Conservation (phyloP, 148 eudicot genomes). For the Chenopodium album region DNA sequence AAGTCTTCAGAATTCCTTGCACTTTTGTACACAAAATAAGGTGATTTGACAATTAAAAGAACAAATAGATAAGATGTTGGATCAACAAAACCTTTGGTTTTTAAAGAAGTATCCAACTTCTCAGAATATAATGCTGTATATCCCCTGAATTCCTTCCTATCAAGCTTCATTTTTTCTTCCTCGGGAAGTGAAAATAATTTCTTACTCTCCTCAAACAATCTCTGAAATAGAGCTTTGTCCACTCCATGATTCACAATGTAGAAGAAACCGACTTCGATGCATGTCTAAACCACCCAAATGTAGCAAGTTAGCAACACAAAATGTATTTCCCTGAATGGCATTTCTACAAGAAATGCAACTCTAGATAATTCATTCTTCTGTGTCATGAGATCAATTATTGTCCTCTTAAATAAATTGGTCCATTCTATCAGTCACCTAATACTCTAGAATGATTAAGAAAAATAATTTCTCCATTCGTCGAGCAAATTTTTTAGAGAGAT, state of each 20-base stretch:
- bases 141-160: slow-evolving; percentile 51
- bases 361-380: too few species aligned
- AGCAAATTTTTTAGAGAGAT: too few species aligned
- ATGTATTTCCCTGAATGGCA: too few species aligned
- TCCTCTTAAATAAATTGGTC: too few species aligned
- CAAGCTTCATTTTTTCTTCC: slow-evolving; percentile 62
- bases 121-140: slow-evolving; percentile 67
- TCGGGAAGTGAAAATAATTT: slow-evolving; percentile 62
- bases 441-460: too few species aligned
- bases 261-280: slow-evolving; percentile 76
- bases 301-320: not conserved
- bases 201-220: slow-evolving; percentile 54
- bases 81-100: slow-evolving; percentile 42
- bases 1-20: slow-evolving; percentile 5
- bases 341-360: too few species aligned
- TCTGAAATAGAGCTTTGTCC: slow-evolving; percentile 44
- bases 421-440: too few species aligned
- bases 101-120: slow-evolving; percentile 51
- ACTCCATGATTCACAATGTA: slow-evolving; percentile 84
- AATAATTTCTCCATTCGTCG: too few species aligned
- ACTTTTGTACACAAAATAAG: not conserved
- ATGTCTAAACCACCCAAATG: slow-evolving; percentile 46
- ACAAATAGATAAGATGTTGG: not conserved
- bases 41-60: not conserved
- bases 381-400: too few species aligned